phyloP scores from a whole-genome alignment of 371 early-diverging fungal genomes.

The Nematocida minor region DNA sequence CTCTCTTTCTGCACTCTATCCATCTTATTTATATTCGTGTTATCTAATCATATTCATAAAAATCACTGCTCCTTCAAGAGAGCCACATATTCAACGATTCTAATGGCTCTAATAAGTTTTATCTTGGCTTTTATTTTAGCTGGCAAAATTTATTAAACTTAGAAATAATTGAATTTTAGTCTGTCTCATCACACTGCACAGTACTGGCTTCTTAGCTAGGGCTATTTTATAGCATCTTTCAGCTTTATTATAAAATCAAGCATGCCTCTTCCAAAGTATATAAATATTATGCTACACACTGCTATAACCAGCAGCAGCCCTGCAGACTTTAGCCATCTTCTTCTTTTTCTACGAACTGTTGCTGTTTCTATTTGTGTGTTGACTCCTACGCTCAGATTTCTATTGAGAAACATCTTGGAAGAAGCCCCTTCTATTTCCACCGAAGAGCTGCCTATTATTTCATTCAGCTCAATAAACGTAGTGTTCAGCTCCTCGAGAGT shows the following conservation, averaged over 20 bases:
- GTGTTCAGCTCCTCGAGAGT: not conserved
- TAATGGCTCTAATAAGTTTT: no score
- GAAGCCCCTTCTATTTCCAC: constrained; percentile 4
- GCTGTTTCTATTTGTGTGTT: constrained; percentile 8
- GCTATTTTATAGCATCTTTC: constrained; percentile 9
- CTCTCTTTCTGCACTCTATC: no score
- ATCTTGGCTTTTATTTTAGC: no score
- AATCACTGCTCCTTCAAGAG: no score
- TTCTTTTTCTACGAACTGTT: constrained; percentile 9
- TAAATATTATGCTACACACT: not conserved
- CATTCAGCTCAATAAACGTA: constrained; percentile 7
- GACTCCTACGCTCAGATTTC: not conserved
- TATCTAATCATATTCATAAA: no score
- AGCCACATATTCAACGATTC: no score
- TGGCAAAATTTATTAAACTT: no score
- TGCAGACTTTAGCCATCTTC: not conserved
- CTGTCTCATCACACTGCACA: no score
- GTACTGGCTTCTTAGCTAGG: no score
- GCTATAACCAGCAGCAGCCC: not conserved
- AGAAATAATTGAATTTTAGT: no score
- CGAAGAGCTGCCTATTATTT: not conserved
- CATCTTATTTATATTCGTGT: no score
- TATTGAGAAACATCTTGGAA: not conserved
- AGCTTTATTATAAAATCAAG: constrained; percentile 15
- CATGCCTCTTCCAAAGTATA: constrained; percentile 7